Base-by-base conservation (phyloP, 73 alveolate species). In the Loxodes magnus region DNA sequence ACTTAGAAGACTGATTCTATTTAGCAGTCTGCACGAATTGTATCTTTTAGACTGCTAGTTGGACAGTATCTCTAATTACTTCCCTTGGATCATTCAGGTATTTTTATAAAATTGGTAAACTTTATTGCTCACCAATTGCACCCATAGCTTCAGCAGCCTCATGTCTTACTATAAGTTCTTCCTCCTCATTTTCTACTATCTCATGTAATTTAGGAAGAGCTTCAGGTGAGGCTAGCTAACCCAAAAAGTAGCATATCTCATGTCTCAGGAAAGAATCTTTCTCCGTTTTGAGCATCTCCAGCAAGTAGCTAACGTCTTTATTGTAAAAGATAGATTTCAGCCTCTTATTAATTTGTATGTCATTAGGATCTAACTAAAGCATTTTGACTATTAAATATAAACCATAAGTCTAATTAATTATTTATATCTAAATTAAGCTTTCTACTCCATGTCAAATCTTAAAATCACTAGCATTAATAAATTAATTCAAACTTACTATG, bases 91-190 rank as follows among this genome's bases (percentile, higher is more conserved):
- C 9, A 24, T 9, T 2, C n/a, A 15, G n/a, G 39, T 46, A 46
- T 10, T 9, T 1, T 46, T 24, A 10, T 16, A 46, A 24, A 10
- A 25, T 0, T 0, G 46, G 20, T n/a, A 22, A 9, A 1, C 5
- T 25, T 12, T 0, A 10, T 10, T 1, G 59, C 2, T 46, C 34
- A 10, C 59, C 59, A 10, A 46, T 46, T 25, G 59, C 59, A 0
- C 79, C 90, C 2, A 70, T 56, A 16, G 81, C 90, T 54, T 77
- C 90, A 6, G 76, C 90, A 3, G 90, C 90, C 39, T 77, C 90
- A 35, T 77, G 90, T 0, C 77, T 20, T n/a, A 72, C 76, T 12
- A 77, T 77, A 20, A 50, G 56, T 7, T 71, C 49, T 27, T 37
- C 23, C 29, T 52, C 60, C 33, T 62, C 84, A 23, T 67, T 57